A percentile compares a stretch with the other conserved stretches of the same genome.
phyloP scores from a whole-genome alignment of 768 basidiomycete genomes.

The Obba rivulosa region DNA sequence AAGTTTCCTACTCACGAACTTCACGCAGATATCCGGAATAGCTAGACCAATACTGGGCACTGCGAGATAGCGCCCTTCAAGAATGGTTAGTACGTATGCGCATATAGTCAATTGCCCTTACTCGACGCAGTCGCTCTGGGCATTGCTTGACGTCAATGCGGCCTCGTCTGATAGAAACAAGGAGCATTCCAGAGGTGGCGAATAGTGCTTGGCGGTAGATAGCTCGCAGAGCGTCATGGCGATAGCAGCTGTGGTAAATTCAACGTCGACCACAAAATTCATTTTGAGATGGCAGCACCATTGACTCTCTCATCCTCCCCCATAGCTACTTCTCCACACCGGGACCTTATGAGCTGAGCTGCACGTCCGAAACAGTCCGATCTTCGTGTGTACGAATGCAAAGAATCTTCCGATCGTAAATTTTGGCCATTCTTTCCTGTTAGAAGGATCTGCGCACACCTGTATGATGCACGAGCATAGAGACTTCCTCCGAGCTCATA shows the following conservation, averaged over 20 bases:
- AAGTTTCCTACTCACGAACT: conserved; percentile 47
- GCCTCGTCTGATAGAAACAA: conserved; percentile 6
- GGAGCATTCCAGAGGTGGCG: conserved; percentile 62
- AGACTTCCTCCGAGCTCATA: conserved; percentile 1
- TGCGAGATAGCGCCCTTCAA: conserved; percentile 63
- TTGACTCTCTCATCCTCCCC: conserved; percentile 56
- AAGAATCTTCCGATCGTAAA: conserved; percentile 5
- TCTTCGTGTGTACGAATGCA: conserved; percentile 26
- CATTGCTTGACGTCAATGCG: background rate
- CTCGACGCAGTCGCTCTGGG: conserved; percentile 50
- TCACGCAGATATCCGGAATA: conserved; percentile 82
- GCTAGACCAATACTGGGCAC: conserved; percentile 81
- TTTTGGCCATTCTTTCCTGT: background rate
- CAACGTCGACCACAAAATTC: background rate
- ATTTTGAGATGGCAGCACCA: conserved; percentile 31
- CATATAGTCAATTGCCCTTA: conserved; percentile 19
- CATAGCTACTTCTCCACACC: conserved; percentile 54
- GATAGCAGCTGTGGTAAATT: conserved; percentile 49
- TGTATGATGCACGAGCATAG: background rate
- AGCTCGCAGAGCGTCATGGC: conserved; percentile 77
- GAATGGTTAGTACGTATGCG: background rate
- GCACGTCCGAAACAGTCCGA: conserved; percentile 63
- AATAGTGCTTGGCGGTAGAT: conserved; percentile 65
- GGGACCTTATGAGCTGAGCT: conserved; percentile 39
- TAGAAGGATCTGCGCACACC: background rate